A percentile compares a stretch with the other conserved stretches of the same genome.
These are phyloP conservation scores for Juglanconis oblonga DNA, from an alignment of 2,329 filamentous ascomycete genomes.

Conservation along the genomic window DNA sequence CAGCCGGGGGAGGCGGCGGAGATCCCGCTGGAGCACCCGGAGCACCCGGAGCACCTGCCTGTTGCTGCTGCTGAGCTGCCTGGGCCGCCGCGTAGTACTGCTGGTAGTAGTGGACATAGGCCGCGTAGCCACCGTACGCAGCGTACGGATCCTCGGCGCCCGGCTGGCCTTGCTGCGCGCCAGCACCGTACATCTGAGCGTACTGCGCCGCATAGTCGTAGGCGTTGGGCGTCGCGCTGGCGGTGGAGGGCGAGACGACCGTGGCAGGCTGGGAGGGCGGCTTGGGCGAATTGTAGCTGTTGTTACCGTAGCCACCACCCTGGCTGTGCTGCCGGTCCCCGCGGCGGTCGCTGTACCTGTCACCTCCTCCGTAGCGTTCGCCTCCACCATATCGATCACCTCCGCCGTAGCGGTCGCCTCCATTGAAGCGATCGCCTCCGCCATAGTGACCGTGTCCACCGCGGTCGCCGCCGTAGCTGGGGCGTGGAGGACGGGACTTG, in stretches of 20 bases:
- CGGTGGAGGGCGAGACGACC: slow-evolving; percentile 1
- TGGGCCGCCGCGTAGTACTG: slow-evolving; percentile 62
- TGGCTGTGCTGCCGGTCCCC: slow-evolving; percentile 23
- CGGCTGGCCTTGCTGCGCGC: slow-evolving; percentile 28
- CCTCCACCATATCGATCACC: slow-evolving; percentile 36
- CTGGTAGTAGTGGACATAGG: slow-evolving; percentile 71
- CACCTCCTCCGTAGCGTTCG: slow-evolving; percentile 34
- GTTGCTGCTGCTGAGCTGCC: slow-evolving; percentile 43
- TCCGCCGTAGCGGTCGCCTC: slow-evolving; percentile 40
- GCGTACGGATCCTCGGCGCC: slow-evolving; percentile 72
- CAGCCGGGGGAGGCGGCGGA: slow-evolving; percentile 55
- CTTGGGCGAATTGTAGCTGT: slow-evolving; percentile 18
- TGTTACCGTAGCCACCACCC: slow-evolving; percentile 31
- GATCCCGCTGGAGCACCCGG: slow-evolving; percentile 42
- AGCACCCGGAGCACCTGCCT: slow-evolving; percentile 36
- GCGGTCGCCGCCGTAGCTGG: slow-evolving; percentile 52
- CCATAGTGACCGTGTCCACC: slow-evolving; percentile 8
- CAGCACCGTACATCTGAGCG: slow-evolving; percentile 66
- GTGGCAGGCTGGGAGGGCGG: slow-evolving; percentile 4
- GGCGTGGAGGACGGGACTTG: slow-evolving; percentile 75
- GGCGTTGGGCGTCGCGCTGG: slow-evolving; percentile 42
- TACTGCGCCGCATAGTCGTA: slow-evolving; percentile 79
- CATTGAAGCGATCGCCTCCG: slow-evolving; percentile 38
- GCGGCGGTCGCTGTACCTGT: slow-evolving; percentile 32
- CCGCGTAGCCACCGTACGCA: slow-evolving; percentile 83